Evolutionary conservation across 2,329 filamentous ascomycete genomes (phyloP), one percentile per base, ranked within the genome.

Genomic region (Penicillium verrucosum): DNA sequence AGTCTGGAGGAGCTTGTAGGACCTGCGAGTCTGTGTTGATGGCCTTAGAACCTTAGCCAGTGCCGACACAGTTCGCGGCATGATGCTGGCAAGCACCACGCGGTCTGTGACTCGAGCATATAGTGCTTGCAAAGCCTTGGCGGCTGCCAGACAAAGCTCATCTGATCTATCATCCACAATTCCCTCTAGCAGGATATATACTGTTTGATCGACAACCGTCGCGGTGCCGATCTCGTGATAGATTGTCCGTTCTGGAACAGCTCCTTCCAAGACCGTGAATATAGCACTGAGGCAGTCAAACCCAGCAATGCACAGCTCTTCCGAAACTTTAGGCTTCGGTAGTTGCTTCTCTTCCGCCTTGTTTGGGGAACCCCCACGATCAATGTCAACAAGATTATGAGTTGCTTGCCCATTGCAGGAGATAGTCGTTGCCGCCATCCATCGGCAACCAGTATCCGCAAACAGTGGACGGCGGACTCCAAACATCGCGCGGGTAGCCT

Each of bases 61-160:
- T 1, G 86, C 85, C 3, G 94, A 97, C 0, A 96, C 84, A 0
- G 90, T 90, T 10, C 92, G 91, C 0, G 95, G 94, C 41, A 97
- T 80, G 67, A 99, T 94, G 59, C 85, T 92, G 10, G 91, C 90
- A 54, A 96, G 78, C 2, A 89, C 85, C n/a, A 89, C 82, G 45
- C 82, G 83, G 65, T 94, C 88, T 51, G 82, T 85, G 42, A 96
- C 80, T 23, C 85, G 83, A 7, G 72, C 68, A 61, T 86, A 84
- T 8, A 94, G 76, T 0, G 83, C 77, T 49, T 83, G 76, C 2
- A 97, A 70, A 7, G 89, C 85, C 12, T 78, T 73, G 4, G 90
- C 77, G 6, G 91, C 89, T 61, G 88, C 83, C 5, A 88, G 70
- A 68, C 93, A 92, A 21, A 93, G 82, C n/a, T 82, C 79, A 37